Base-by-base conservation (phyloP, 2,329 filamentous ascomycete genomes). In the Stachybotrys chlorohalonatus region DNA sequence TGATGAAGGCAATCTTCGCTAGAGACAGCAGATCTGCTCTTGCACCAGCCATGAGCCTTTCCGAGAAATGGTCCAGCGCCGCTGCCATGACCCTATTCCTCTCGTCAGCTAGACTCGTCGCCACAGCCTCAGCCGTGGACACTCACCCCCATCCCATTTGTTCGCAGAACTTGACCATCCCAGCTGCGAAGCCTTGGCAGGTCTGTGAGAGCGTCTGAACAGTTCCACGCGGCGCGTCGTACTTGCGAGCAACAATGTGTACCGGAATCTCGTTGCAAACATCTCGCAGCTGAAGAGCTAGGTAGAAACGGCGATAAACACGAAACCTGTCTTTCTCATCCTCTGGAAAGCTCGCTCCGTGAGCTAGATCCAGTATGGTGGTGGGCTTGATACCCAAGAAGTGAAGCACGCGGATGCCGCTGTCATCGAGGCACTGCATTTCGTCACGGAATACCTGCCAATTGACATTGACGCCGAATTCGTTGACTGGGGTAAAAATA, bases 111-210 rank as follows among this genome's bases (percentile, higher is more conserved):
- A n/a, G 24, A 24, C 32, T 46, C 47, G 11, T 24, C 49, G 13
- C n/a, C 47, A 24, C 6, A 49, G 32, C 24, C 16, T 30, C 11
- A 31, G 49, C 9, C 8, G 11, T 31, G 30, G 31, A 49, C 47
- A 69, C 74, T 62, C 63, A 80, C 78, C 80, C 81, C 86, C 87
- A 90, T 2, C 79, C 83, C 87, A 92, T 90, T 16, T 82, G 78
- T 60, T 89, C 79, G 64, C 87, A 91, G 63, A 91, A 91, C 60
- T 88, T 90, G 56, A 91, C 82, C 76, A 90, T 89, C 4, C 87
- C 87, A 2, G 86, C 85, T 4, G 87, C 88, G 63, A 91, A 92
- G 0, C 88, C 88, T 59, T 90, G 84, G 60, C 87, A 90, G 1
- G 84, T 87, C 62, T 90, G 86, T 2, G 86, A 82, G 1, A 91